phyloP scores from a whole-genome alignment of 2,329 filamentous ascomycete species.

The Nectriaceae sp. region DNA sequence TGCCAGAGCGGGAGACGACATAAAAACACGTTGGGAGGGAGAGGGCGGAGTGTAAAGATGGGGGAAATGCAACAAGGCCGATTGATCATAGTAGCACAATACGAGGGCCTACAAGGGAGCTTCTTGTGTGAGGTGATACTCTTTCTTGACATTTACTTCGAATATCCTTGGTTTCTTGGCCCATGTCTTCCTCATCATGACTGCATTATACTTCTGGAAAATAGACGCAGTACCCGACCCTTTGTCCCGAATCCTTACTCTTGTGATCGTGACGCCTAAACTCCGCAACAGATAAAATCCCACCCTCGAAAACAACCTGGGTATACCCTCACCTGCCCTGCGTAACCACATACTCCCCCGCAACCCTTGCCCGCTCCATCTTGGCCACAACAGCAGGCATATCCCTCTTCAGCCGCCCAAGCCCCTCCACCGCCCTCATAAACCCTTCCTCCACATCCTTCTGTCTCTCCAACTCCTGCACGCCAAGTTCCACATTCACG shows the following conservation, averaged over 20 bases:
- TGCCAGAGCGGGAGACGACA: conserved; percentile 12
- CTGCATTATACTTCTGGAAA: conserved; percentile 14
- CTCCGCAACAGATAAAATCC: conserved; percentile 3
- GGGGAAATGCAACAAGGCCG: conserved; percentile 3
- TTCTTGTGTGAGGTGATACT: not conserved
- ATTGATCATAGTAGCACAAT: not conserved
- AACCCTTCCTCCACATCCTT: conserved; percentile 48
- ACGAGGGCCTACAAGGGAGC: not conserved
- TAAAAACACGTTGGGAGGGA: conserved; percentile 13
- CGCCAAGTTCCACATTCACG: conserved; percentile 26
- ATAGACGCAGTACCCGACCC: not conserved
- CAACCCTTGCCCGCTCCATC: conserved; percentile 65
- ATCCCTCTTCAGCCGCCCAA: conserved; percentile 57
- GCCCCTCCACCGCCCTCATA: conserved; percentile 47
- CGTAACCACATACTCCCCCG: conserved; percentile 57
- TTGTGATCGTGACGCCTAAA: conserved; percentile 7
- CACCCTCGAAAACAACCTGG: conserved; percentile 5
- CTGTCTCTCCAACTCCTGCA: conserved; percentile 44
- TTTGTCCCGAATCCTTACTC: not conserved
- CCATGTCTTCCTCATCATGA: conserved; percentile 16
- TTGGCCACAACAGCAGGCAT: conserved; percentile 64
- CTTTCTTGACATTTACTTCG: conserved; percentile 11
- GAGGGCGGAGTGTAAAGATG: conserved; percentile 16
- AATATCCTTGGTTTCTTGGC: conserved; percentile 16
- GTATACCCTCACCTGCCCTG: conserved; percentile 29